Evolutionary conservation across 2,329 filamentous ascomycete genomes (phyloP), one percentile per base, ranked within the genome.

Genomic region (Hypoxylon sp.): DNA sequence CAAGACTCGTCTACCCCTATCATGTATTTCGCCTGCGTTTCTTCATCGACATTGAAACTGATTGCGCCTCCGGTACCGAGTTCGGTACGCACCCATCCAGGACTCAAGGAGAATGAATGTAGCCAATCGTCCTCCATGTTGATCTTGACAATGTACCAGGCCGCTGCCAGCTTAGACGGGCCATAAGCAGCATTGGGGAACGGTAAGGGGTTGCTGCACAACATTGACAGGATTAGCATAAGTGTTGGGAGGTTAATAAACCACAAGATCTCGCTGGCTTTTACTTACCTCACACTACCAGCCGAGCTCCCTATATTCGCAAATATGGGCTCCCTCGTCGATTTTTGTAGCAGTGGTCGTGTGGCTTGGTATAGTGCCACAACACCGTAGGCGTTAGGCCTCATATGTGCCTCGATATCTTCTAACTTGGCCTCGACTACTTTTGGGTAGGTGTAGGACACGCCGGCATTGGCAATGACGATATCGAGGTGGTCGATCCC

Each of bases 121-220:
- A 77, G 51, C 53, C 66, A 65, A 7, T 63, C 51, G 11, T 71
- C 65, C 53, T 73, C 70, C 3, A 57, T 56, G 36, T 67, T 61
- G 9, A 73, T 67, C 15, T 64, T 60, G 15, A 62, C 60, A 3
- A 62, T 63, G 17, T 68, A 57, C 68, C 67, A 73, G 49, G 67
- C 63, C 8, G 63, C 51, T 8, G 57, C 67, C 1, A 70, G 65
- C 62, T 82, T 81, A 36, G 70, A 71, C 2, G 74, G 60, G 0
- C 74, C 78, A 53, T 82, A 81, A 0, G 70, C 68, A 0, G 71
- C 67, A 9, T 62, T 67, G 1, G 71, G 66, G 1, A 73, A n/a
- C n/a, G n/a, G n/a, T 36, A 0, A 61, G 51, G 0, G 50, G 55
- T 36, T n/a, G n/a, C 61, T 25, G 21, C 9, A 25, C 21, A n/a